These are phyloP conservation scores for Solanum hybrid DNA, from an alignment of 305 asterid genomes.

Conservation along the genomic window DNA sequence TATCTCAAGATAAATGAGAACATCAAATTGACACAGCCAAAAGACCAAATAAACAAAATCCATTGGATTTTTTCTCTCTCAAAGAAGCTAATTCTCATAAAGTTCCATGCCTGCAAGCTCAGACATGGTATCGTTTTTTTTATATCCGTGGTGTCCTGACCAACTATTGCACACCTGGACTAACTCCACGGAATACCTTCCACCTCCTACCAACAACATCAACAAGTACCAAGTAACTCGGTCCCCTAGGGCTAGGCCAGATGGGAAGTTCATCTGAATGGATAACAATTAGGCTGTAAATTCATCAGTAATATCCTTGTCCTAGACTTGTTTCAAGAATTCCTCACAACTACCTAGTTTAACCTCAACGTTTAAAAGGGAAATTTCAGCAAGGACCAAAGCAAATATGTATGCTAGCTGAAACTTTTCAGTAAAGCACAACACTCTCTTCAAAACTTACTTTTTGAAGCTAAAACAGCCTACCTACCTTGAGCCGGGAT, in stretches of 20 bases:
- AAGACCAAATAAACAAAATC: neutral
- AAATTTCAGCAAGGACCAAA: neutral
- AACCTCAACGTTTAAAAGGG: neutral
- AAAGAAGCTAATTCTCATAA: neutral
- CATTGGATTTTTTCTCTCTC: neutral
- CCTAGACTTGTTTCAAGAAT: neutral
- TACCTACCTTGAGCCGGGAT: neutral
- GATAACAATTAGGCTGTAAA: neutral
- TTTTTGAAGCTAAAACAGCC: neutral
- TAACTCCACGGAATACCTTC: neutral
- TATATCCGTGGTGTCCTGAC: neutral
- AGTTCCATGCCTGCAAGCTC: neutral
- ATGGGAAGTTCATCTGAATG: neutral
- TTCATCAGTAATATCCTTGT: neutral
- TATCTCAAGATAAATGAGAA: neutral
- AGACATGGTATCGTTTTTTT: neutral
- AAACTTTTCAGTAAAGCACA: neutral
- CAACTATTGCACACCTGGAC: neutral
- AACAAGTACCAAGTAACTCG: neutral
- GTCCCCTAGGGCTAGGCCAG: neutral
- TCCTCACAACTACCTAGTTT: neutral
- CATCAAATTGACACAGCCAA: neutral
- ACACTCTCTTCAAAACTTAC: neutral
- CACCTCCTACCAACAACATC: neutral
- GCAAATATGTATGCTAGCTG: neutral